Conservation (phyloP, 352 stramenopile genomes). For the Phytophthora hybrid region DNA sequence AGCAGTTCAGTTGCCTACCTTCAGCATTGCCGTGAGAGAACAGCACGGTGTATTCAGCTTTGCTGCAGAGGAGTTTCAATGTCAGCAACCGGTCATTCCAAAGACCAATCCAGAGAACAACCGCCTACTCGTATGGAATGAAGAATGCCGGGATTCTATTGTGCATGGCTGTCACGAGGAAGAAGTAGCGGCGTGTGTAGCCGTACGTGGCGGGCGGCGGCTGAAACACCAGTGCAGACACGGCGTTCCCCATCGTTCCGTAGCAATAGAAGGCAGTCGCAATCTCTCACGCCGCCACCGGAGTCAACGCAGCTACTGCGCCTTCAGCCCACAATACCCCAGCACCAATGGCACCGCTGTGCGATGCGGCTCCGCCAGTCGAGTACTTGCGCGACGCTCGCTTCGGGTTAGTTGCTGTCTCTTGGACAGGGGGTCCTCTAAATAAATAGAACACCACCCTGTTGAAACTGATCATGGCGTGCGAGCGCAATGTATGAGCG, state of each 20-base stretch:
- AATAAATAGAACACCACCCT: constrained; percentile 43
- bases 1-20: constrained; percentile 45
- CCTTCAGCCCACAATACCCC: background rate
- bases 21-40: constrained; percentile 98
- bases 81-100: constrained; percentile 25
- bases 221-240: constrained; percentile 91
- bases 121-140: constrained; percentile 89
- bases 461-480: constrained; percentile 32
- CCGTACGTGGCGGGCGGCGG: constrained; percentile 81
- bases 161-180: constrained; percentile 90
- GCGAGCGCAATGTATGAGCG: background rate
- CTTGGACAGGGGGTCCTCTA: constrained; percentile 2
- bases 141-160: constrained; percentile 96
- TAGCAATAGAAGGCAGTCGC: background rate
- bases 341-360: background rate
- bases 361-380: constrained; percentile 4
- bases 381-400: constrained; percentile 15
- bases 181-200: constrained; percentile 92
- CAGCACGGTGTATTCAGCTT: constrained; percentile 94
- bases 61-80: constrained; percentile 47
- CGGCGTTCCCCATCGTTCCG: constrained; percentile 72
- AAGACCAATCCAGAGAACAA: background rate
- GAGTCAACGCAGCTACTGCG: background rate
- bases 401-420: constrained; percentile 16
- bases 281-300: background rate